Percentiles rank a stretch among this genome's conserved stretches.
phyloP scores from a whole-genome alignment of 2,329 filamentous ascomycete species.

The Colletotrichum abscissum region DNA sequence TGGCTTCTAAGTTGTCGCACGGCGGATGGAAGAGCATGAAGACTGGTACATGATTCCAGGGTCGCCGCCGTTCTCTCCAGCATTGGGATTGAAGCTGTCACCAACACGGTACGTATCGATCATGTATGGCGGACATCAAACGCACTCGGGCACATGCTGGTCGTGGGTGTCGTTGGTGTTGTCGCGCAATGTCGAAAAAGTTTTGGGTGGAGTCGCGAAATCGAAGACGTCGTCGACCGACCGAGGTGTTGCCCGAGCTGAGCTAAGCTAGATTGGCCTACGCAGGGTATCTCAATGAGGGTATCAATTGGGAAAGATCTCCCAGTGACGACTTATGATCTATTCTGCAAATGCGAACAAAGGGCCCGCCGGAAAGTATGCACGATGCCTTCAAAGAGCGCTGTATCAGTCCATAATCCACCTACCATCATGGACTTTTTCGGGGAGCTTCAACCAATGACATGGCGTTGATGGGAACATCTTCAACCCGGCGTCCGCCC shows the following conservation, averaged over 20 bases:
- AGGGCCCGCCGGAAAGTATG: background rate
- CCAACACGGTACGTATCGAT: constrained; percentile 16
- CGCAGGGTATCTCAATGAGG: background rate
- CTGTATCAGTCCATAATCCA: constrained; percentile 16
- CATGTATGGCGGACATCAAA: constrained; percentile 15
- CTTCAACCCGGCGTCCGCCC: constrained; percentile 3
- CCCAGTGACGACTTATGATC: background rate
- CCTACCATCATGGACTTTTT: constrained; percentile 13
- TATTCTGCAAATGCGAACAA: background rate
- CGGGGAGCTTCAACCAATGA: constrained; percentile 26
- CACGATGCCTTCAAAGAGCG: background rate
- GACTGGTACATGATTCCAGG: constrained; percentile 67
- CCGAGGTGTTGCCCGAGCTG: background rate
- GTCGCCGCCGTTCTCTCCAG: constrained; percentile 68
- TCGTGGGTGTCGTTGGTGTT: background rate
- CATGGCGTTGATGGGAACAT: background rate
- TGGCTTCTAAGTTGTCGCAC: constrained; percentile 50
- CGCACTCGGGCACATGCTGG: constrained; percentile 19
- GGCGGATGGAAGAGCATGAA: constrained; percentile 58
- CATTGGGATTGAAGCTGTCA: constrained; percentile 51
- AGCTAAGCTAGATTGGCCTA: background rate
- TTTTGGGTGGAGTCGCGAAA: constrained; percentile 30
- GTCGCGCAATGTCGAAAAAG: constrained; percentile 17
- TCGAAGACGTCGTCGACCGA: constrained; percentile 22
- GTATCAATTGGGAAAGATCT: no score